Base-by-base conservation (phyloP, 129 eudicot genomes). In the Artemisia argyi region DNA sequence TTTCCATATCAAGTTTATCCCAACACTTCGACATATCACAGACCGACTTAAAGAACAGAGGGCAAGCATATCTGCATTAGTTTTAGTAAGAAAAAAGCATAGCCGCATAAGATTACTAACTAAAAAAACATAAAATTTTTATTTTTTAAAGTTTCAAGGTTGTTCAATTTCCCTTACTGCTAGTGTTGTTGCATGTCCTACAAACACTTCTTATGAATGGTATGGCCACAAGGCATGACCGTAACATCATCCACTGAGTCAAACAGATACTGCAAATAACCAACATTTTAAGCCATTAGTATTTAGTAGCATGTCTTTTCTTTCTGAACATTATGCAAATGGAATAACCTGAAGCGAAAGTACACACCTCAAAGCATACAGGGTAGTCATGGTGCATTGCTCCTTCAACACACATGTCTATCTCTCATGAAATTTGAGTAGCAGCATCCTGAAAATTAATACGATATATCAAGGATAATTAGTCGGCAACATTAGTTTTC, bases 11-110 rank as follows among this genome's bases (percentile, higher is more conserved):
- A 70, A 82, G 84, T 70, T 68, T 87, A 76, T 87, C 98, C 96
- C 98, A 93, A 28, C 78, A 82, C 76, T 89, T 85, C 19, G 97
- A 92, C 97, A 85, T 87, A 54, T 93, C 92, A 63, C 96, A 85
- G 7, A 93, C 90, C 0, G 95, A 87, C 79, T 89, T 93, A 49
- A 84, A 90, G 81, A 96, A 89, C n/a, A 93, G 80, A 3, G 98
- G 98, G 69, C 98, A 93, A 17, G 84, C 87, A 69, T 85, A 87
- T 72, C 98, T 89, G 83, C 35, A 9, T 19, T 32, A 65, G 19
- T 9, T 28, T 28, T n/a, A n/a, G n/a, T n/a, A n/a, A n/a, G n/a
- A n/a, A n/a, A n/a, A n/a, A n/a, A n/a, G n/a, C n/a, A n/a, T n/a
- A n/a, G n/a, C n/a, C n/a, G n/a, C n/a, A n/a, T n/a, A n/a, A n/a